These are phyloP conservation scores for Capronia epimyces DNA, from an alignment of 2,329 filamentous ascomycete species.

Conservation along the genomic window DNA sequence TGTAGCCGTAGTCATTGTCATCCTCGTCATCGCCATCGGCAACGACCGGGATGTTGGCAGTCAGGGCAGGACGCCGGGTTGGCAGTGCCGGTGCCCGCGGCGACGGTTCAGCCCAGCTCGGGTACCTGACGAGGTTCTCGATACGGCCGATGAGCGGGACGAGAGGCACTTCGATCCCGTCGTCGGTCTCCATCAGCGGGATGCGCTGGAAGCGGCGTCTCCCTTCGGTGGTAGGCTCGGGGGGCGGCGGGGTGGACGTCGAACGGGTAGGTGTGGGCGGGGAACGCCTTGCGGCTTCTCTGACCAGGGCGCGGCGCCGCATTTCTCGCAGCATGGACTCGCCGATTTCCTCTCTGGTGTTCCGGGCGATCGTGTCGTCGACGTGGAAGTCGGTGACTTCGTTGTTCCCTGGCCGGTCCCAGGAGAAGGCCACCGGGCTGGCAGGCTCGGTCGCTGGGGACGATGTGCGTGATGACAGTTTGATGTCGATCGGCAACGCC, in stretches of 20 bases:
- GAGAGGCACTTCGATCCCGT: neutral
- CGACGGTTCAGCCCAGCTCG: too few relatives aligned
- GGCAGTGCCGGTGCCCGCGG: neutral
- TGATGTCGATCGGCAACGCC: neutral
- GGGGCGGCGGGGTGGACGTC: neutral
- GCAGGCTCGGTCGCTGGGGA: neutral
- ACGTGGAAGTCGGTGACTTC: constrained; percentile 1
- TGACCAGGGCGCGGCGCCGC: too few relatives aligned
- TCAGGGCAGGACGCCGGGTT: neutral
- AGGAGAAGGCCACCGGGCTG: neutral
- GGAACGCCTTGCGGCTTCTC: too few relatives aligned
- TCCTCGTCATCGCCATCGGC: neutral
- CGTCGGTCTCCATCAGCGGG: neutral
- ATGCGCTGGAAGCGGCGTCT: neutral
- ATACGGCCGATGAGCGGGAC: neutral
- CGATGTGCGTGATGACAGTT: neutral
- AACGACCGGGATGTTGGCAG: neutral
- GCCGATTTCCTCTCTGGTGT: neutral
- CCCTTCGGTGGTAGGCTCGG: neutral
- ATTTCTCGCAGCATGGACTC: neutral
- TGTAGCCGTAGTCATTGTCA: neutral
- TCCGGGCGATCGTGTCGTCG: constrained; percentile 2
- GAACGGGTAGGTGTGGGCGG: too few relatives aligned
- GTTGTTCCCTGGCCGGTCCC: constrained; percentile 3
- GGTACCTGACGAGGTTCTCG: neutral